A percentile compares a stretch with the other conserved stretches of the same genome.
Evolutionary conservation across 768 basidiomycete genomes (phyloP).

Genomic region (Mycena capillaripes): DNA sequence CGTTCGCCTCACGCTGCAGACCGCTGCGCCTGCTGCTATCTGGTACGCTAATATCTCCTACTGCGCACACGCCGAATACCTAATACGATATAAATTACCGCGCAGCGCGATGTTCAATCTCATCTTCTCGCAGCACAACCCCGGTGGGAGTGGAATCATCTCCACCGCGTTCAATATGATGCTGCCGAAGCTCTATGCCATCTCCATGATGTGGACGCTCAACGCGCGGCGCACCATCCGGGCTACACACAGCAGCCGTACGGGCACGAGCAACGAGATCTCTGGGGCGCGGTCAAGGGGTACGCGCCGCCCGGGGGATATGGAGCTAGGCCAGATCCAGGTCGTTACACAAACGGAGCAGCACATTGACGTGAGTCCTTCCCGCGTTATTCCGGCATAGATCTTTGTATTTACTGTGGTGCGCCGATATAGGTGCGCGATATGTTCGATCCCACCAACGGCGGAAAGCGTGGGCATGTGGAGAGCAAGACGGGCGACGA

Average conservation of each 20-base stretch:
- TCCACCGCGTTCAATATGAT: constrained; percentile 46
- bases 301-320: background rate
- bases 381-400: background rate
- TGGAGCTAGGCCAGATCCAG: constrained; percentile 29
- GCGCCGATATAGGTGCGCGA: constrained; percentile 14
- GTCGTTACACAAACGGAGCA: constrained; percentile 42
- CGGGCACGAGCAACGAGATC: background rate
- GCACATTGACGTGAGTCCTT: constrained; percentile 42
- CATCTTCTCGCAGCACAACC: constrained; percentile 48
- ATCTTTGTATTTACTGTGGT: background rate
- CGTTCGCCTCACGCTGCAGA: constrained; percentile 48
- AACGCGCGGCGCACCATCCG: constrained; percentile 47
- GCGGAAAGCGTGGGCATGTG: background rate
- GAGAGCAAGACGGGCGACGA: background rate
- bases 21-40: constrained; percentile 26
- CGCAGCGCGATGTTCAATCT: constrained; percentile 51
- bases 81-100: no score
- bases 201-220: constrained; percentile 55
- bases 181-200: constrained; percentile 50
- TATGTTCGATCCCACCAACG: constrained; percentile 3
- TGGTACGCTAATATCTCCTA: background rate
- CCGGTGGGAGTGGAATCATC: constrained; percentile 41
- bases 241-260: constrained; percentile 21
- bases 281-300: background rate
- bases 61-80: constrained; percentile 19